Evolutionary conservation across 2,329 filamentous ascomycete species (phyloP).

Genomic region (Fusarium foetens): DNA sequence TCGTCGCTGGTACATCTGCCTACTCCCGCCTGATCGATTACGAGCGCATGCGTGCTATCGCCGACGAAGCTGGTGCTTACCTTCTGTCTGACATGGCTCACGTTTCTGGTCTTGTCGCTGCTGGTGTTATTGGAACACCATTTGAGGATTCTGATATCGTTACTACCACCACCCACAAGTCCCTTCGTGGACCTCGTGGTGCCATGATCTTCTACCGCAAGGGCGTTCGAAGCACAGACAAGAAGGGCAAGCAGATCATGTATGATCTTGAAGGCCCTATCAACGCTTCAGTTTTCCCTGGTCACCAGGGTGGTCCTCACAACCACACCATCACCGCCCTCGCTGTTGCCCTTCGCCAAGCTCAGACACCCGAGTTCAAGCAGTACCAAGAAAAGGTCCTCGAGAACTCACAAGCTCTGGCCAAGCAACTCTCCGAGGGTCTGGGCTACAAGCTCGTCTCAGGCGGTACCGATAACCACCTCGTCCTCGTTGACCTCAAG

Average conservation of each 20-base stretch:
- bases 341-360: constrained; percentile 91
- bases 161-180: constrained; percentile 98
- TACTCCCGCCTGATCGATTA: constrained; percentile 97
- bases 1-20: constrained; percentile 91
- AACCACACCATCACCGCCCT: constrained; percentile 98
- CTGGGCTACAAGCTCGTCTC: constrained; percentile 88
- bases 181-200: constrained; percentile 88
- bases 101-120: constrained; percentile 90
- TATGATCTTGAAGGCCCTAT: constrained; percentile 93
- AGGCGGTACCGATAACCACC: constrained; percentile 94
- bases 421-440: constrained; percentile 69
- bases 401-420: constrained; percentile 86
- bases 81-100: constrained; percentile 95
- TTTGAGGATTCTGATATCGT: constrained; percentile 91
- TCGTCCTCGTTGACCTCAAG: constrained; percentile 90
- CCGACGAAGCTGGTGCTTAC: constrained; percentile 88
- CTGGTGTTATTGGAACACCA: constrained; percentile 86
- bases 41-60: constrained; percentile 84
- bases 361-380: constrained; percentile 85
- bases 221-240: constrained; percentile 84
- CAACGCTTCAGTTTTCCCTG: constrained; percentile 94
- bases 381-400: constrained; percentile 89
- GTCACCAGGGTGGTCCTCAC: constrained; percentile 95
- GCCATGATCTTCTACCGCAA: constrained; percentile 99
- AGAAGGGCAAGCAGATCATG: constrained; percentile 76